Evolutionary conservation across 257 asterid species (phyloP).

Genomic region (Voacanga thouarsii): DNA sequence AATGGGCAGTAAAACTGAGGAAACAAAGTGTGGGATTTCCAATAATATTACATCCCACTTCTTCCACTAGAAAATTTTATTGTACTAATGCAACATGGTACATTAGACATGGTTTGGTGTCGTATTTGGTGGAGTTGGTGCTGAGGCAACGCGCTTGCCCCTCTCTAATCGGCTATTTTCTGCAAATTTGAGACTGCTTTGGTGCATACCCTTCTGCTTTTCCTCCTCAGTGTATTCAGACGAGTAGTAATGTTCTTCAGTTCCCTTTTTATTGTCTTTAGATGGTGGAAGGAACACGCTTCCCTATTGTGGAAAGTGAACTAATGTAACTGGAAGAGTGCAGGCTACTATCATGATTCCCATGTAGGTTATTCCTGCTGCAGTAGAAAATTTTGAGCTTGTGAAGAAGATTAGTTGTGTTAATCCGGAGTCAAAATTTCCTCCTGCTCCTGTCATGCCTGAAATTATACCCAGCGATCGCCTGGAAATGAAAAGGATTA

Average conservation of each 20-base stretch:
- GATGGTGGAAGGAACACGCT: constrained; percentile 44
- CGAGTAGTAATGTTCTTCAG: constrained; percentile 33
- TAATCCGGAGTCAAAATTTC: constrained; percentile 42
- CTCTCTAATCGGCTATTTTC: constrained; percentile 55
- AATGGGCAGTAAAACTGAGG: neutral
- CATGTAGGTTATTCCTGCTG: constrained; percentile 38
- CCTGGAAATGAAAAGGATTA: constrained; percentile 42
- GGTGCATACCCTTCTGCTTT: constrained; percentile 49
- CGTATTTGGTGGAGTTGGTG: constrained; percentile 28
- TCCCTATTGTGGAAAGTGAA: constrained; percentile 54
- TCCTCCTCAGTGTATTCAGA: constrained; percentile 37
- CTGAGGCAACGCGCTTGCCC: constrained; percentile 40
- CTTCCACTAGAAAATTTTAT: neutral
- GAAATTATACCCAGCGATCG: constrained; percentile 40
- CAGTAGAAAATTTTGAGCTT: constrained; percentile 25
- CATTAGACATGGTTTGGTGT: constrained; percentile 20
- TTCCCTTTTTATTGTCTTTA: constrained; percentile 18
- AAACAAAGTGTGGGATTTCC: neutral
- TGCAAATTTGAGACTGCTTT: constrained; percentile 50
- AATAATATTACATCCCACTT: neutral
- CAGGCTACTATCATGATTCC: constrained; percentile 52
- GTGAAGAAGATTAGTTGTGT: constrained; percentile 39
- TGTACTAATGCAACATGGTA: neutral
- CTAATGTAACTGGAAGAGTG: constrained; percentile 36
- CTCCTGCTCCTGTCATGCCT: constrained; percentile 42